Evolutionary conservation across 306 rosid species (phyloP).

Genomic region (Dalbergia cochinchinensis): DNA sequence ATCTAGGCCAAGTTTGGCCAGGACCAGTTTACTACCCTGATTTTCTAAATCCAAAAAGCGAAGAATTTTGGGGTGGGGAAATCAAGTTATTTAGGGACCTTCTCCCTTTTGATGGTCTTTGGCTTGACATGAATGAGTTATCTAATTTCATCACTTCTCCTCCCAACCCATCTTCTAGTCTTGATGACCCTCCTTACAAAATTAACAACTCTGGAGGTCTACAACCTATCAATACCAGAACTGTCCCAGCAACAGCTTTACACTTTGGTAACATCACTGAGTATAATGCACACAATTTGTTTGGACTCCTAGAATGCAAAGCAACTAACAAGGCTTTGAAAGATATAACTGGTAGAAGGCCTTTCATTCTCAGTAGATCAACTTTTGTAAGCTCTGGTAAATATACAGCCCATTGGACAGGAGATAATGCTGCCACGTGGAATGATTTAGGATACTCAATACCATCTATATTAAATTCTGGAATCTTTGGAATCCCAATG

Average conservation of each 20-base stretch:
- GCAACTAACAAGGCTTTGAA: slow-evolving; percentile 69
- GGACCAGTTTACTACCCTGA: slow-evolving; percentile 86
- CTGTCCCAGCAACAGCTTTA: slow-evolving; percentile 70
- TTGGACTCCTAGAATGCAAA: slow-evolving; percentile 78
- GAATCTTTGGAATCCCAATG: slow-evolving; percentile 91
- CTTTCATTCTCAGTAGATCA: slow-evolving; percentile 83
- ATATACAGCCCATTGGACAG: slow-evolving; percentile 96
- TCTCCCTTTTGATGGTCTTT: slow-evolving; percentile 82
- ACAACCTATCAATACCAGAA: slow-evolving; percentile 57
- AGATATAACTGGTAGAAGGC: slow-evolving; percentile 76
- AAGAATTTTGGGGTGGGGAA: slow-evolving; percentile 71
- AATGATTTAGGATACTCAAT: slow-evolving; percentile 80
- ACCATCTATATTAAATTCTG: slow-evolving; percentile 74
- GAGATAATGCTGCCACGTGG: slow-evolving; percentile 91
- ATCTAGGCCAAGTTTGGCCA: slow-evolving; percentile 91
- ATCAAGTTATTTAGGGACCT: slow-evolving; percentile 63
- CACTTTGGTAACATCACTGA: slow-evolving; percentile 76
- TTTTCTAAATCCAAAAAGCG: slow-evolving; percentile 69
- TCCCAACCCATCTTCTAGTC: slow-evolving; percentile 58
- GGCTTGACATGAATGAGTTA: slow-evolving; percentile 92
- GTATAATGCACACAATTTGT: slow-evolving; percentile 80
- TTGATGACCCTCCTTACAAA: slow-evolving; percentile 85
- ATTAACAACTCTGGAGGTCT: slow-evolving; percentile 57
- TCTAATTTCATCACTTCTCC: slow-evolving; percentile 76
- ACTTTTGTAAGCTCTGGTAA: slow-evolving; percentile 90